These are phyloP conservation scores for Solanum piurae DNA, from an alignment of 257 asterid genomes.

Conservation along the genomic window DNA sequence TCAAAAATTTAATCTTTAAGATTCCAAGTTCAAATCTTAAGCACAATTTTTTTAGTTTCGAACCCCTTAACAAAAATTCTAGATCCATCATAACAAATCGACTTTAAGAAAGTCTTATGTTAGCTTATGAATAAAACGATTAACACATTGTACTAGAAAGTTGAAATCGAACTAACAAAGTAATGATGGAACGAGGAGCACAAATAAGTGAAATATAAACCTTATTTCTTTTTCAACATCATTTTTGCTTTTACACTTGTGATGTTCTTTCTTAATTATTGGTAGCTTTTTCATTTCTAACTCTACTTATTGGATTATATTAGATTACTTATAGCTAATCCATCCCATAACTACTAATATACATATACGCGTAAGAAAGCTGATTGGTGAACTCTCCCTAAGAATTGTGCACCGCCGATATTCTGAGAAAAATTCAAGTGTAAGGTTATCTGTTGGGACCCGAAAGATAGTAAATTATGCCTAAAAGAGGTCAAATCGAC, in stretches of 20 bases:
- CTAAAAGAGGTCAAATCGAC: not conserved
- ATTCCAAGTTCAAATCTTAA: not conserved
- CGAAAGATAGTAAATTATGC: not conserved
- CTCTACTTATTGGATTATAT: not conserved
- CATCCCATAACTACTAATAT: too few species aligned
- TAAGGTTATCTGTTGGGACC: too few species aligned
- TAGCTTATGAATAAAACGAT: not conserved
- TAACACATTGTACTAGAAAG: not conserved
- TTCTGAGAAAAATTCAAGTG: not conserved
- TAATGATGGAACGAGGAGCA: constrained; percentile 6
- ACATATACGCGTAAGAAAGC: too few species aligned
- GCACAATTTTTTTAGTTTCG: not conserved
- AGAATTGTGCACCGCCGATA: not conserved
- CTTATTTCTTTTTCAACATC: not conserved
- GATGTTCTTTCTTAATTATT: not conserved
- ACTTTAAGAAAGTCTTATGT: not conserved
- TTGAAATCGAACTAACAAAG: not conserved
- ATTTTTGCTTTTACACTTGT: not conserved
- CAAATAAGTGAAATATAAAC: constrained; percentile 4
- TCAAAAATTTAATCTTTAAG: not conserved
- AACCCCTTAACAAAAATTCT: too few species aligned
- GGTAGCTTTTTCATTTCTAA: not conserved
- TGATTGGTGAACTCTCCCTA: too few species aligned
- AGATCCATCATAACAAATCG: not conserved
- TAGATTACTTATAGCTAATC: not conserved